Evolutionary conservation across 129 eudicot genomes (phyloP).

Genomic region (Saussurea involucrata): DNA sequence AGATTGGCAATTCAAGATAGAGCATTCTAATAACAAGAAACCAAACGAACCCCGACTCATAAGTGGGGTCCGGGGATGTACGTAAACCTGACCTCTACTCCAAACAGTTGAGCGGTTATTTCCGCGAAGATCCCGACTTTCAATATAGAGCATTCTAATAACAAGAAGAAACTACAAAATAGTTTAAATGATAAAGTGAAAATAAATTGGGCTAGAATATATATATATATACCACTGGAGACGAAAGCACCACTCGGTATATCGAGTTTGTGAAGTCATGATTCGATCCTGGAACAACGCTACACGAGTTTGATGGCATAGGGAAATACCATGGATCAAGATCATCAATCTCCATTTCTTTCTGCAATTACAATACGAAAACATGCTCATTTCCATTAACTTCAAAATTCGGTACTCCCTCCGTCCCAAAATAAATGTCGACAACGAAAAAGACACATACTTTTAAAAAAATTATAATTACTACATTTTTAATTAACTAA

Average conservation of each 20-base stretch:
- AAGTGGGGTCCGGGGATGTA: too few species aligned
- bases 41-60: too few species aligned
- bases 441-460: neutral
- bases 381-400: neutral
- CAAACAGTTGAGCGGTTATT: too few species aligned
- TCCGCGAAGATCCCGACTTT: neutral
- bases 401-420: neutral
- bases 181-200: neutral
- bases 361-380: conserved; percentile 34
- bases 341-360: conserved; percentile 51
- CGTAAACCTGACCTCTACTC: too few species aligned
- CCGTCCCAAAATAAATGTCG: neutral
- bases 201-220: neutral
- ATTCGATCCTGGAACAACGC: conserved; percentile 75
- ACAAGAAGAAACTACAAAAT: neutral
- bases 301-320: conserved; percentile 57
- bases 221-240: conserved; percentile 92
- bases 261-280: conserved; percentile 65
- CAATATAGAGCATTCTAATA: neutral
- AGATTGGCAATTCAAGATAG: neutral
- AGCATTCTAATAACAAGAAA: neutral
- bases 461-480: neutral
- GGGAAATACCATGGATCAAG: conserved; percentile 89
- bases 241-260: conserved; percentile 77
- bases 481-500: neutral